A percentile compares a stretch with the other conserved stretches of the same genome.
These are phyloP conservation scores for Stemphylium lycopersici DNA, from an alignment of 2,329 filamentous ascomycete species.

Conservation along the genomic window DNA sequence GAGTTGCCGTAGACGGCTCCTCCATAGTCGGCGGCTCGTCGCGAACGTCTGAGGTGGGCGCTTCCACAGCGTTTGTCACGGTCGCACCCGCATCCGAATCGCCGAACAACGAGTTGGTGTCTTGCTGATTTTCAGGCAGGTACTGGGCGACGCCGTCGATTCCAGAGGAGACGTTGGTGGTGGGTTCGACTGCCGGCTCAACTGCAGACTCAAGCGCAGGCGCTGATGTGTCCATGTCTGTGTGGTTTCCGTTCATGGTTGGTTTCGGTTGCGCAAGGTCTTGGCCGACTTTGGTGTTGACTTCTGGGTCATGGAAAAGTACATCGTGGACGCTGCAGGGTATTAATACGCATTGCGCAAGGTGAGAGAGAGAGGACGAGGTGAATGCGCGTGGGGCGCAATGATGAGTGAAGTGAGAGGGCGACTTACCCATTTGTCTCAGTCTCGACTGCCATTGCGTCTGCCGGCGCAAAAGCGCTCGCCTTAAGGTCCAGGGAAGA, in stretches of 20 bases:
- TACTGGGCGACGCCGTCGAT: conserved; percentile 53
- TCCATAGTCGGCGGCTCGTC: conserved; percentile 30
- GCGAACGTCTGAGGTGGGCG: conserved; percentile 46
- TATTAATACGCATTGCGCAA: conserved; percentile 20
- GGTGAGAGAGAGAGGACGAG: conserved; percentile 16
- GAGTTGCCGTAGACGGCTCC: conserved; percentile 20
- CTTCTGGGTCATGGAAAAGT: conserved; percentile 43
- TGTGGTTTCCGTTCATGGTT: conserved; percentile 42
- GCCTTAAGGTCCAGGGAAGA: conserved; percentile 58
- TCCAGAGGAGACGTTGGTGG: conserved; percentile 51
- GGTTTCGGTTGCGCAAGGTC: conserved; percentile 30
- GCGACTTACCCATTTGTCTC: conserved; percentile 66
- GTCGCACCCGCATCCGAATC: conserved; percentile 36
- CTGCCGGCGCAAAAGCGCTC: conserved; percentile 53
- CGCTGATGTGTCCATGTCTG: conserved; percentile 28
- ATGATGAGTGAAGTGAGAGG: conserved; percentile 24
- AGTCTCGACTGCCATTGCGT: conserved; percentile 60
- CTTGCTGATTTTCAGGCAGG: conserved; percentile 49
- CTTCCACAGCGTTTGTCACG: conserved; percentile 50
- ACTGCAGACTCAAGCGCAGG: conserved; percentile 16
- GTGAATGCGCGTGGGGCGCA: conserved; percentile 2
- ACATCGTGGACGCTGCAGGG: conserved; percentile 40
- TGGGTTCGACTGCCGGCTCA: conserved; percentile 45
- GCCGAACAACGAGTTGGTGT: conserved; percentile 50
- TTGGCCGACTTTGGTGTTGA: conserved; percentile 24